Evolutionary conservation across 2,329 filamentous ascomycete genomes (phyloP).

Genomic region (Fusarium zealandicum): DNA sequence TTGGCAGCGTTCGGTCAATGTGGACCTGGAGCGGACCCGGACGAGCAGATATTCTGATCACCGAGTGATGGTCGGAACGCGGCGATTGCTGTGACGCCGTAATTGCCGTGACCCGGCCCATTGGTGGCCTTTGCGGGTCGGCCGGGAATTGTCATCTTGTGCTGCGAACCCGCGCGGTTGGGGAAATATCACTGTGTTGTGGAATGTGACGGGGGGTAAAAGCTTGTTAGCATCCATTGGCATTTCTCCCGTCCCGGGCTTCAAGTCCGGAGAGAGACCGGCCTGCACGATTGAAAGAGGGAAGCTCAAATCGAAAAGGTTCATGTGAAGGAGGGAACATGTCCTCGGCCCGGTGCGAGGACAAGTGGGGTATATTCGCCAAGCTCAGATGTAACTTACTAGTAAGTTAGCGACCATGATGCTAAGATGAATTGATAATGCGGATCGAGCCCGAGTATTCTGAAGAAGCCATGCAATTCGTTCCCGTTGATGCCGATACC

Average conservation of each 20-base stretch:
- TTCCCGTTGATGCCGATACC: too few relatives aligned
- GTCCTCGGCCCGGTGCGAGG: conserved; percentile 12
- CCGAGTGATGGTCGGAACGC: conserved; percentile 17
- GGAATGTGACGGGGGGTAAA: conserved; percentile 29
- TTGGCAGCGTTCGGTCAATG: conserved; percentile 8
- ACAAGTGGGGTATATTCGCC: conserved; percentile 23
- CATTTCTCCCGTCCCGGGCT: not conserved
- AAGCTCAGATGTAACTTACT: conserved; percentile 14
- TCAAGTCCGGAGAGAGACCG: not conserved
- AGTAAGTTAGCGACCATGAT: conserved; percentile 4
- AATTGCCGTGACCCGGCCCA: conserved; percentile 6
- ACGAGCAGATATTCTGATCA: conserved; percentile 16
- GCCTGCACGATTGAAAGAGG: too few relatives aligned
- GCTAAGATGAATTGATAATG: conserved; percentile 1
- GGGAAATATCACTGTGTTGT: conserved; percentile 3
- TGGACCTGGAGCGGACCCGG: conserved; percentile 23
- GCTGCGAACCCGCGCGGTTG: conserved; percentile 2
- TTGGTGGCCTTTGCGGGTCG: conserved; percentile 15
- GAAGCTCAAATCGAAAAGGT: conserved; percentile 4
- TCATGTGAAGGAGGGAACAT: conserved; percentile 1
- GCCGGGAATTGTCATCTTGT: conserved; percentile 25
- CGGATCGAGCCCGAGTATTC: too few relatives aligned
- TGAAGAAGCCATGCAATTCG: too few relatives aligned
- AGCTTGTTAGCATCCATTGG: not conserved
- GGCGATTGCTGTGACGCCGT: conserved; percentile 9